Percentiles rank a stretch among this genome's conserved stretches.
These are phyloP conservation scores for Nicotiana noctiflora DNA, from an alignment of 257 asterid genomes.

Conservation along the genomic window DNA sequence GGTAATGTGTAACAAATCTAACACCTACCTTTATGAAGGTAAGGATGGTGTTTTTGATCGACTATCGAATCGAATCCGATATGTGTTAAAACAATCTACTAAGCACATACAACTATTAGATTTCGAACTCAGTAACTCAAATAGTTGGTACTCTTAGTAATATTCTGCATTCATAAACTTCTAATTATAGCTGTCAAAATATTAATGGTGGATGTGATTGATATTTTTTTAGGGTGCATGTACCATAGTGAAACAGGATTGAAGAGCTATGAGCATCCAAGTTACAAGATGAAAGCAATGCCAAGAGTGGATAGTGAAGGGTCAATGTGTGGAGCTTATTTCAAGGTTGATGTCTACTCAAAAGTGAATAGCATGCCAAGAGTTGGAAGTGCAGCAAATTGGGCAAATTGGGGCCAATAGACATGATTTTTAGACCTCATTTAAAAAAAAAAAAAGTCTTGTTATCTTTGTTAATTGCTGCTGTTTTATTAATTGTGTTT, in stretches of 20 bases:
- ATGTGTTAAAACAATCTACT: too few relatives aligned
- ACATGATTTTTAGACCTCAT: conserved; percentile 20
- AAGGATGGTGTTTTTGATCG: too few relatives aligned
- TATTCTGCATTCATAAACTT: too few relatives aligned
- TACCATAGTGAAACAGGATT: conserved; percentile 82
- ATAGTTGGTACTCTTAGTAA: too few relatives aligned
- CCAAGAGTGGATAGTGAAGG: conserved; percentile 96
- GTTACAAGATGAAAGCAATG: conserved; percentile 85
- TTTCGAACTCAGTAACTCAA: too few relatives aligned
- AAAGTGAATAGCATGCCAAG: conserved; percentile 76
- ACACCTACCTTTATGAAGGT: too few relatives aligned
- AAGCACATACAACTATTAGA: too few relatives aligned
- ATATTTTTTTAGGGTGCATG: conserved; percentile 58
- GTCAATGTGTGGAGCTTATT: conserved; percentile 78
- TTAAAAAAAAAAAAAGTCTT: background rate
- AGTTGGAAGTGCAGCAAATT: conserved; percentile 90
- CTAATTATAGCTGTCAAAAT: too few relatives aligned
- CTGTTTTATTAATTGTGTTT: background rate
- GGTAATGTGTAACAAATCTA: too few relatives aligned
- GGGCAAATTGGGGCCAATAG: conserved; percentile 37
- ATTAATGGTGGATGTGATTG: background rate
- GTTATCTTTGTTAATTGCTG: background rate
- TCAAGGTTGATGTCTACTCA: conserved; percentile 68
- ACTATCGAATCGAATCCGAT: too few relatives aligned
- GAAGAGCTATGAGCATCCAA: conserved; percentile 88